Evolutionary conservation across 441 rosid genomes (phyloP).

Genomic region (Adansonia grandidieri): DNA sequence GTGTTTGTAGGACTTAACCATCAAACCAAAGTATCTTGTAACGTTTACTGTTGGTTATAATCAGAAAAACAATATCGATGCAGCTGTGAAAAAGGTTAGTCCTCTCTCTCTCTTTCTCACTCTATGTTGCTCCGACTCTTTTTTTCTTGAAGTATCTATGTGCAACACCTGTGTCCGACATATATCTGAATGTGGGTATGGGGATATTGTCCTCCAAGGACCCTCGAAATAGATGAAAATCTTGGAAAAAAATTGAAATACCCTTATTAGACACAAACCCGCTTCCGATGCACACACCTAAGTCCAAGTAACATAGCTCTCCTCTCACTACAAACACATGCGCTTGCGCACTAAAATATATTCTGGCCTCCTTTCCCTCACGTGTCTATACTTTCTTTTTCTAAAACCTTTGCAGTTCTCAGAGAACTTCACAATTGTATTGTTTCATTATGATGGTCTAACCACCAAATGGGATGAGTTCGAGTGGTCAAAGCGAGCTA

Average conservation of each 20-base stretch:
- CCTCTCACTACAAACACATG: too few relatives aligned
- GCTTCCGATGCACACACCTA: background rate
- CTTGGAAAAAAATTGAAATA: too few relatives aligned
- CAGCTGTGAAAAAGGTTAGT: constrained; percentile 75
- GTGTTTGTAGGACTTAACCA: constrained; percentile 66
- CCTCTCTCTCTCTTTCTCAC: constrained; percentile 3
- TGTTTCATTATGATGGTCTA: constrained; percentile 91
- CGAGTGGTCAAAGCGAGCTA: constrained; percentile 86
- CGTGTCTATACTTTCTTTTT: background rate
- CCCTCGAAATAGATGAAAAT: too few relatives aligned
- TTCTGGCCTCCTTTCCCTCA: background rate
- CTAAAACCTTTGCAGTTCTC: constrained; percentile 62
- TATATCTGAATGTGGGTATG: too few relatives aligned
- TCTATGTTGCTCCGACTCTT: too few relatives aligned
- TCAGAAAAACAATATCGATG: constrained; percentile 72
- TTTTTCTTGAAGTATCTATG: too few relatives aligned
- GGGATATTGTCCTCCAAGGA: too few relatives aligned
- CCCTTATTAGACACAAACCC: too few relatives aligned
- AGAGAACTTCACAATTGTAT: constrained; percentile 73
- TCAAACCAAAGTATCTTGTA: constrained; percentile 71
- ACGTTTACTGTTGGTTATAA: constrained; percentile 86
- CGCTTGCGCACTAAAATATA: too few relatives aligned
- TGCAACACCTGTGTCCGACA: too few relatives aligned
- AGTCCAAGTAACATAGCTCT: background rate
- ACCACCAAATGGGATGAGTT: constrained; percentile 80